These are phyloP conservation scores for Coemansia sp. DNA, from an alignment of 192 early-diverging fungal species.

Conservation along the genomic window DNA sequence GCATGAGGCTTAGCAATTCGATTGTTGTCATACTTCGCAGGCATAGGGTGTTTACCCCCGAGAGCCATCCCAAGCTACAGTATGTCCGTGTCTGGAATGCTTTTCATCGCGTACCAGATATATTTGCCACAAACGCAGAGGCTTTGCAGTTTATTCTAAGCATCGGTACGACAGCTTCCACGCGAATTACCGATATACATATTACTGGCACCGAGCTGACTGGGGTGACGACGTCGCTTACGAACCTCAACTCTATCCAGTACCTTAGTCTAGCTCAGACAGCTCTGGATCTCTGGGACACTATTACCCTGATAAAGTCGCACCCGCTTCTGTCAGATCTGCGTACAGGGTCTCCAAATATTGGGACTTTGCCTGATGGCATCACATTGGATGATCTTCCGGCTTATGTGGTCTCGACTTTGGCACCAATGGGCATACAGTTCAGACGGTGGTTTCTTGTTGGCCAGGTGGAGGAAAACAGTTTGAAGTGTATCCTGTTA, in stretches of 20 bases:
- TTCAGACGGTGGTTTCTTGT: conserved; percentile 6
- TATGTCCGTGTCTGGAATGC: neutral
- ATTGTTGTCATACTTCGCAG: neutral
- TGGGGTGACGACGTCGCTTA: neutral
- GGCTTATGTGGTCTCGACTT: neutral
- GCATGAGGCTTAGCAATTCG: neutral
- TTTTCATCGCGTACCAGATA: neutral
- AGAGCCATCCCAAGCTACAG: neutral
- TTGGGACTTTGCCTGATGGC: neutral
- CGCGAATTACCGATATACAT: neutral
- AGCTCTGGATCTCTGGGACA: neutral
- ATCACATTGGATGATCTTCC: neutral
- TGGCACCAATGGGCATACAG: neutral
- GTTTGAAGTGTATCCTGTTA: neutral
- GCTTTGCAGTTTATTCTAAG: neutral
- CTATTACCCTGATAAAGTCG: neutral
- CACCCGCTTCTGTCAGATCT: neutral
- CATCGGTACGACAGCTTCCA: neutral
- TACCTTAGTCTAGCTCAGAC: neutral
- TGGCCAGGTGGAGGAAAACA: neutral
- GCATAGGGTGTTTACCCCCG: neutral
- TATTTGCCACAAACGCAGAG: neutral
- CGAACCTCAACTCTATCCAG: neutral
- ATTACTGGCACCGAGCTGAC: neutral
- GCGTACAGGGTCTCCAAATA: neutral